Base-by-base conservation (phyloP, 495 filamentous ascomycete species). In the Immersiella caudata region DNA sequence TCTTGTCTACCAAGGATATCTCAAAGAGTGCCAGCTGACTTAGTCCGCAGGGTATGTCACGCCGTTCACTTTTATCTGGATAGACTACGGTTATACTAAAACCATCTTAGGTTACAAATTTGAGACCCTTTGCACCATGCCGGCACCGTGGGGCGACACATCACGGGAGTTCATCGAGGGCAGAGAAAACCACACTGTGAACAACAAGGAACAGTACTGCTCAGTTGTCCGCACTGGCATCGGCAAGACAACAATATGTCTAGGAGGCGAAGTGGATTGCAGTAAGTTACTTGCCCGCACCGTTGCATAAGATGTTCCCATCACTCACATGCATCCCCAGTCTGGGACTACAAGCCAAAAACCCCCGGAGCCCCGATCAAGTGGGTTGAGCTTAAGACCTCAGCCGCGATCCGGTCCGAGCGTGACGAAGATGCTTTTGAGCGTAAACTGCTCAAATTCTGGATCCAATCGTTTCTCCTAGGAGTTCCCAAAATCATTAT, bases 181-280 rank as follows among this genome's bases (percentile, higher is more conserved):
- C 51, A 88, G 95, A 16, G 86, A 90, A 22, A 70, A 88, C 6
- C 79, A 89, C 63, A 66, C 89, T 1, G 93, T 97, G 36, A 93
- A 87, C 71, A 98, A 98, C 73, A 85, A 93, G 68, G 90, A 91
- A 8, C 95, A 97, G 70, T 97, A 96, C 79, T 99, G 95, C 77
- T 97, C 93, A 0, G 87, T 99, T 16, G 93, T 96, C 18, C 88
- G 88, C 22, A 97, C 93, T 0, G 91, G 91, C 6, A 89, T 97
- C 64, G 94, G 93, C 0, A 87, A 86, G 60, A 80, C 84, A 0
- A 82, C 82, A 16, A 72, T 98, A 67, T 80, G 96, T 36, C 80
- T 99, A 2, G 95, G 93, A n/a, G 95, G 95, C 8, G 95, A 99
- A 77, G 94, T 99, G 11, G 95, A 99, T 79, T 92, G 91, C 0